phyloP scores from a whole-genome alignment of 140 eudicot species.

The Stevia rebaudiana region DNA sequence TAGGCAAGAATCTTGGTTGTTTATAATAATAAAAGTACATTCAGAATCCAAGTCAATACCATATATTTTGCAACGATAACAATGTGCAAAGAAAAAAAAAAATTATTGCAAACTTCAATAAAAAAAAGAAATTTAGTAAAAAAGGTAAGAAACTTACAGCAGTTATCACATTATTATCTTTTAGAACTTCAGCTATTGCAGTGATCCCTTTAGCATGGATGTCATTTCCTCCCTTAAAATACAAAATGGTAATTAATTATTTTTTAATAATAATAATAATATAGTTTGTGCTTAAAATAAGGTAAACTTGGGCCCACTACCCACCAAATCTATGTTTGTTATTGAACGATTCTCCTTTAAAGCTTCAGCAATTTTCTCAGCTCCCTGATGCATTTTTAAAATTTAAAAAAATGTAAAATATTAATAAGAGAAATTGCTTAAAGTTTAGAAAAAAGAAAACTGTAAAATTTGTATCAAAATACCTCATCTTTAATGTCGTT shows the following conservation, averaged over 20 bases:
- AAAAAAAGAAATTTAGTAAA: background rate
- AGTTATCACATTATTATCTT: slow-evolving; percentile 72
- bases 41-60: slow-evolving; percentile 3
- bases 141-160: slow-evolving; percentile 45
- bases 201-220: slow-evolving; percentile 74
- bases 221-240: slow-evolving; percentile 79
- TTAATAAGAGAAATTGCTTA: background rate
- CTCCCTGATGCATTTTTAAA: slow-evolving; percentile 51
- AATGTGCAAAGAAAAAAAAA: background rate
- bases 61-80: background rate
- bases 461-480: no score
- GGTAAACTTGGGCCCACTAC: slow-evolving; percentile 16
- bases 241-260: background rate
- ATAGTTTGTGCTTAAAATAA: background rate
- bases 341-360: slow-evolving; percentile 73
- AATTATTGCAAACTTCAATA: background rate
- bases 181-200: slow-evolving; percentile 66
- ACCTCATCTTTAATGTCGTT: slow-evolving; percentile 96
- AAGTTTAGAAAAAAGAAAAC: background rate
- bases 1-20: background rate
- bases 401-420: slow-evolving; percentile 1
- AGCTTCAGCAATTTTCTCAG: slow-evolving; percentile 82
- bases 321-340: slow-evolving; percentile 68
- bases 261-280: slow-evolving; percentile 5
- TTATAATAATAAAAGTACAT: background rate